phyloP scores from a whole-genome alignment of 1,284 basidiomycete genomes.

The Flammula alnicola region DNA sequence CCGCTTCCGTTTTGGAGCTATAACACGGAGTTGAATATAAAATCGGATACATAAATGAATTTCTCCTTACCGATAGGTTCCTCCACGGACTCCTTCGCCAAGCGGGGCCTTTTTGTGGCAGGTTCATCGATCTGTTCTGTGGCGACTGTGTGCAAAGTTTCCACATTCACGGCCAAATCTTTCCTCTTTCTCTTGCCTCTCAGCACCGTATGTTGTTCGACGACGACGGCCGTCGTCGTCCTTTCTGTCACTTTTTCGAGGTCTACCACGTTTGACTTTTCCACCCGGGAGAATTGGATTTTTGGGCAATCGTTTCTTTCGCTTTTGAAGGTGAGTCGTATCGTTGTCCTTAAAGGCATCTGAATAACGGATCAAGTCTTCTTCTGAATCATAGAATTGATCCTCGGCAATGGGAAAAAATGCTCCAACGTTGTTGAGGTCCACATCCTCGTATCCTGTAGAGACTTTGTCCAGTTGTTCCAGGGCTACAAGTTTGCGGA shows the following conservation, averaged over 20 bases:
- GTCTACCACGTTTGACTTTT: conserved; percentile 46
- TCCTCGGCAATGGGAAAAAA: conserved; percentile 49
- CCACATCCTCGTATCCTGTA: conserved; percentile 46
- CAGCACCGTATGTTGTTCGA: not conserved
- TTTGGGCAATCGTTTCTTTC: conserved; percentile 35
- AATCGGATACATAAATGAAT: not conserved
- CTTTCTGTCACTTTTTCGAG: conserved; percentile 37
- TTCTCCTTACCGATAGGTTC: conserved; percentile 4
- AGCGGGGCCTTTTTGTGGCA: conserved; percentile 8
- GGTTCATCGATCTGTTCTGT: not conserved
- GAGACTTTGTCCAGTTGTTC: conserved; percentile 61
- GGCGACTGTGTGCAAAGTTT: not conserved
- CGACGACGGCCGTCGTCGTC: not conserved
- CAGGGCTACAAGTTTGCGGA: conserved; percentile 54
- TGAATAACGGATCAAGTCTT: conserved; percentile 48
- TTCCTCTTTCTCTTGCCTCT: conserved; percentile 10
- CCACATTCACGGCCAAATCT: not conserved
- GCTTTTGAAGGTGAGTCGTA: conserved; percentile 27
- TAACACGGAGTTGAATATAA: not conserved
- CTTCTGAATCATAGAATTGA: conserved; percentile 58
- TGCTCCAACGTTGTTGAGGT: conserved; percentile 55
- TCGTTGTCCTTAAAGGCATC: conserved; percentile 48
- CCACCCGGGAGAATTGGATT: conserved; percentile 48
- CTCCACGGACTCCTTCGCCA: not conserved
- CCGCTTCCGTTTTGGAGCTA: not conserved